Base-by-base conservation (phyloP, 768 basidiomycete species). In the Holtermannia corniformis region DNA sequence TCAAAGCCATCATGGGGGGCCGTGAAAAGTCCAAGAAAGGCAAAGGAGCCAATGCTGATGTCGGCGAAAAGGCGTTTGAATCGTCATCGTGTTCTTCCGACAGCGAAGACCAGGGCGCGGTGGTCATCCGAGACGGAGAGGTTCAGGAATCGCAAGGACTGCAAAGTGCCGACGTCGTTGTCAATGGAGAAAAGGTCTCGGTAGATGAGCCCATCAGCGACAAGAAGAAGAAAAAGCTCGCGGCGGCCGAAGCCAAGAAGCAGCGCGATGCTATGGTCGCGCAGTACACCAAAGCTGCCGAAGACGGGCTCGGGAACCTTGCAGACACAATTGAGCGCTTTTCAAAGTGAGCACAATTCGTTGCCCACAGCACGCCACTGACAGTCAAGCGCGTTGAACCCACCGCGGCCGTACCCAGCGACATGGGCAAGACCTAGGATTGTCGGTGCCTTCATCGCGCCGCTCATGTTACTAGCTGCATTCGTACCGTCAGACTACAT, bases 211-310 rank as follows among this genome's bases (percentile, higher is more conserved):
- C 50, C 21, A 55, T 61, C 59, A 62, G 50, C 37, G 68, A 67
- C 40, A 70, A 63, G 51, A 47, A 64, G 48, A 67, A 65, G 54
- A 64, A 65, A 56, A 68, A 67, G 57, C 20, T 63, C 20, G 65
- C 65, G 27, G 61, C 60, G 22, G 61, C 58, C 28, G 59, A 61
- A 44, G 73, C 65, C 21, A 74, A 74, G 60, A 59, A 59, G 47
- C 68, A 73, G 63, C 50, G 74, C 25, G 74, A 75, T 52, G 68
- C 66, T 47, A 56, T 66, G 56, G 70, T 74, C 1, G 64, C 60
- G 2, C 61, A 73, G 47, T 65, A 67, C 54, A 72, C 73, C 1
- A 75, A 74, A 59, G 50, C 28, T 5, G 58, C 64, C 1, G 72
- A 75, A 56, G 68, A 71, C 52, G 70, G 52, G 1, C 55, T 75